These are phyloP conservation scores for Ustulina deusta DNA, from an alignment of 2,329 filamentous ascomycete species.

Conservation along the genomic window DNA sequence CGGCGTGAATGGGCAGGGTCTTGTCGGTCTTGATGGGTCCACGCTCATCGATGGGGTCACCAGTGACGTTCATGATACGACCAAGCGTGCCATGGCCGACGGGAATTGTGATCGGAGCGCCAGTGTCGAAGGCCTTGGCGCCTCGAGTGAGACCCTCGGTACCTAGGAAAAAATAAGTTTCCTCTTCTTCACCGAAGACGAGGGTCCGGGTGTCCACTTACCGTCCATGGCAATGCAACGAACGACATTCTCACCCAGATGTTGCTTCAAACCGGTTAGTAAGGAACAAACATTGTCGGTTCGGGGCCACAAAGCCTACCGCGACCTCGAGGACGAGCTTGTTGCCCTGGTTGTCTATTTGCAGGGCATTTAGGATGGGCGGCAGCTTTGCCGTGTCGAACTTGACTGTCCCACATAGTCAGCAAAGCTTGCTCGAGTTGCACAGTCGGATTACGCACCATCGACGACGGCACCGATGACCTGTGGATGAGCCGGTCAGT, in stretches of 20 bases:
- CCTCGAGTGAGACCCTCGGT: constrained; percentile 99
- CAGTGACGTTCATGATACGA: constrained; percentile 99
- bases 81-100: constrained; percentile 94
- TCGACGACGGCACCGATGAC: constrained; percentile 99
- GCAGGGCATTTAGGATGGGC: constrained; percentile 96
- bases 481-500: constrained; percentile 67
- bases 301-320: constrained; percentile 66
- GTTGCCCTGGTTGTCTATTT: constrained; percentile 89
- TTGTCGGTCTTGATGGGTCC: constrained; percentile 96
- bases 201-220: constrained; percentile 62
- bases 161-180: constrained; percentile 67
- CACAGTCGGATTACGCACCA: constrained; percentile 70
- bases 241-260: constrained; percentile 98
- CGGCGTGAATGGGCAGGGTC: constrained; percentile 90
- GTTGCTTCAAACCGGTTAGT: constrained; percentile 77
- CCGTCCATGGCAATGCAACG: constrained; percentile 99
- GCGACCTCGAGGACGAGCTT: constrained; percentile 97
- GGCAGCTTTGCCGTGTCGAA: constrained; percentile 95
- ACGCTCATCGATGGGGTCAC: constrained; percentile 99
- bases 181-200: constrained; percentile 11
- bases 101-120: constrained; percentile 94
- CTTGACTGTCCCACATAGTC: constrained; percentile 77
- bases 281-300: constrained; percentile 46
- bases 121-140: constrained; percentile 85
- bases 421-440: constrained; percentile 35